These are phyloP conservation scores for Medicago arabica DNA, from an alignment of 306 rosid species.

Conservation along the genomic window DNA sequence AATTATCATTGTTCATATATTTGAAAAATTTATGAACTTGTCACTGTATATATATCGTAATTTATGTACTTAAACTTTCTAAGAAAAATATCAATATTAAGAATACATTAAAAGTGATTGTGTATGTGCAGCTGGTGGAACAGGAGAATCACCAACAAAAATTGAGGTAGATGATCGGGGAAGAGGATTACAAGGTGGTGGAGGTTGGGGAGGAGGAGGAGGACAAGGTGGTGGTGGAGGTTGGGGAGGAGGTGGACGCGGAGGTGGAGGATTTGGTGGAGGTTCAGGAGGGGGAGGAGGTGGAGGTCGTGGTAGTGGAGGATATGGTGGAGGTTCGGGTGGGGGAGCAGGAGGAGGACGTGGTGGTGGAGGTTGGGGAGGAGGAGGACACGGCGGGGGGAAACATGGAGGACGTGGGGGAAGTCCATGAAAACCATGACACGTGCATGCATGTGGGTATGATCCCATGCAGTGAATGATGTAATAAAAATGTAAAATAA, in stretches of 20 bases:
- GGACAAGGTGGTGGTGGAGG: neutral
- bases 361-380: constrained; percentile 1
- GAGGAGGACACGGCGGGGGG: neutral
- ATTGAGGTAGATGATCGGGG: neutral
- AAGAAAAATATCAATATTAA: too few relatives aligned
- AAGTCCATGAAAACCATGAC: constrained; percentile 1
- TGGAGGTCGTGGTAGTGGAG: neutral
- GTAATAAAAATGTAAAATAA: neutral
- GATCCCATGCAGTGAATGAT: neutral
- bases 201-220: neutral
- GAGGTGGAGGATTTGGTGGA: neutral
- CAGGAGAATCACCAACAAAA: neutral
- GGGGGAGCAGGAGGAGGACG: constrained; percentile 18
- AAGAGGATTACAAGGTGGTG: constrained; percentile 6
- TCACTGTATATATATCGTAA: too few relatives aligned
- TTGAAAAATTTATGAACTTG: too few relatives aligned
- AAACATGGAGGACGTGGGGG: neutral
- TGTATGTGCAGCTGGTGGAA: neutral
- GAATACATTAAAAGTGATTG: neutral
- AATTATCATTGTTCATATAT: too few relatives aligned
- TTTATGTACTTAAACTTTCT: too few relatives aligned
- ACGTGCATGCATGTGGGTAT: neutral
- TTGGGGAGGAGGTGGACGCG: neutral
- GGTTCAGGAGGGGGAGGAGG: constrained; percentile 5
- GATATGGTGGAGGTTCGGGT: neutral